Percentiles rank a stretch among this genome's conserved stretches.
phyloP scores from a whole-genome alignment of 768 basidiomycete species.

The Obba rivulosa region DNA sequence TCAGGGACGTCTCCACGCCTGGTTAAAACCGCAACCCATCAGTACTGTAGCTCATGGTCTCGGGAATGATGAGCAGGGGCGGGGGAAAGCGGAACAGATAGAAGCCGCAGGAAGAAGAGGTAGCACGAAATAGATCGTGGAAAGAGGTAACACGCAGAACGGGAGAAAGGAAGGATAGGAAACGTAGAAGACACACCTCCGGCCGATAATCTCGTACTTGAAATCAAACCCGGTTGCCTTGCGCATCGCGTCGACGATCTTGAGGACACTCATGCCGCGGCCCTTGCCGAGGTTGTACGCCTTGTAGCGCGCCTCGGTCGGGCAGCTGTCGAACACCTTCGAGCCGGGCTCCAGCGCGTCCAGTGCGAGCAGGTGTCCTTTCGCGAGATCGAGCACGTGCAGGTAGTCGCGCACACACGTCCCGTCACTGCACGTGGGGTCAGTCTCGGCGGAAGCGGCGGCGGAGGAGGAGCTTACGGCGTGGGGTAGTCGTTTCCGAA shows the following conservation, averaged over 20 bases:
- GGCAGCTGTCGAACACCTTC: slow-evolving; percentile 51
- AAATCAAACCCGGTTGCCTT: slow-evolving; percentile 86
- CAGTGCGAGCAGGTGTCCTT: slow-evolving; percentile 87
- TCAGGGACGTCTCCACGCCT: slow-evolving; percentile 95
- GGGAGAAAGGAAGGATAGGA: background rate
- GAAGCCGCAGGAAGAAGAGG: background rate
- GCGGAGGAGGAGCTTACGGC: slow-evolving; percentile 39
- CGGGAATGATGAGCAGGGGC: no score
- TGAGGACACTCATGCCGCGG: slow-evolving; percentile 83
- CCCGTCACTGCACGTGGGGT: slow-evolving; percentile 58
- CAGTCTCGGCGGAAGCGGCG: background rate
- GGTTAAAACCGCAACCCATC: slow-evolving; percentile 5
- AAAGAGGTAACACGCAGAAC: no score
- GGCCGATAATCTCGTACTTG: slow-evolving; percentile 84
- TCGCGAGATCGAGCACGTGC: slow-evolving; percentile 91
- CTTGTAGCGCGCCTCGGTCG: slow-evolving; percentile 63
- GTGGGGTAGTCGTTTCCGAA: slow-evolving; percentile 99
- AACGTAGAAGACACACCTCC: slow-evolving; percentile 55
- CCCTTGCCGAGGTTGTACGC: slow-evolving; percentile 98
- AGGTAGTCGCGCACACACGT: slow-evolving; percentile 97
- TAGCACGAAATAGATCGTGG: no score
- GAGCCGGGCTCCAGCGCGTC: slow-evolving; percentile 69
- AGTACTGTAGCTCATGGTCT: background rate
- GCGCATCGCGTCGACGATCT: slow-evolving; percentile 94
- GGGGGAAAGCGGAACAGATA: background rate